Conservation (phyloP, 208 protist genomes). For the Novymonas esmeraldas region DNA sequence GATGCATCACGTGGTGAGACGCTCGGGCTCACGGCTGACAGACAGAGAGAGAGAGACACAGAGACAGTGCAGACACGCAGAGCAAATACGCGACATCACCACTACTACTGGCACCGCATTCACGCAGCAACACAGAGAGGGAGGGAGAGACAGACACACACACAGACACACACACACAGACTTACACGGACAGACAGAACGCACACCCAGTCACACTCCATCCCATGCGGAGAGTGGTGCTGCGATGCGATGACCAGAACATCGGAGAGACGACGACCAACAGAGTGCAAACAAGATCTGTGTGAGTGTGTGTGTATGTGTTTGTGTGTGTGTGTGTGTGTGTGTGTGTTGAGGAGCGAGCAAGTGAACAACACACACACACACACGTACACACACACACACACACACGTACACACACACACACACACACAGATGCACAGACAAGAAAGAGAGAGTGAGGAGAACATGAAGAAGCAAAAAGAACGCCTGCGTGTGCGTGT, state of each 20-base stretch:
- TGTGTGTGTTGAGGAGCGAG: no score
- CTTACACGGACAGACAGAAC: conserved; percentile 1
- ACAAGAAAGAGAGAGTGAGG: background rate
- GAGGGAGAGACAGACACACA: background rate
- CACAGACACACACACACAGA: conserved; percentile 10
- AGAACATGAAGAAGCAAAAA: background rate
- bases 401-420: conserved; percentile 1
- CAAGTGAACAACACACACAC: no score
- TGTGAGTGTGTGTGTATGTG: background rate
- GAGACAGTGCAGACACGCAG: no score
- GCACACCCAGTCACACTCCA: no score
- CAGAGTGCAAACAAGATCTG: no score
- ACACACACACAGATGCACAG: background rate
- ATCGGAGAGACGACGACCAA: no score
- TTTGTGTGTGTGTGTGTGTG: background rate
- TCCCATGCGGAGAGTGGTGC: no score
- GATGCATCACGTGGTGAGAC: background rate
- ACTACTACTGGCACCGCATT: no score
- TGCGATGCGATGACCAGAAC: no score
- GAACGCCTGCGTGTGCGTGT: background rate
- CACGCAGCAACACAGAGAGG: background rate
- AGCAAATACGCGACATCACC: no score
- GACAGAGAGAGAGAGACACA: no score
- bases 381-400: conserved; percentile 6
- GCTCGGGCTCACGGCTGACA: no score